These are phyloP conservation scores for Chaetomium sp. DNA, from an alignment of 2,329 filamentous ascomycete species.

Conservation along the genomic window DNA sequence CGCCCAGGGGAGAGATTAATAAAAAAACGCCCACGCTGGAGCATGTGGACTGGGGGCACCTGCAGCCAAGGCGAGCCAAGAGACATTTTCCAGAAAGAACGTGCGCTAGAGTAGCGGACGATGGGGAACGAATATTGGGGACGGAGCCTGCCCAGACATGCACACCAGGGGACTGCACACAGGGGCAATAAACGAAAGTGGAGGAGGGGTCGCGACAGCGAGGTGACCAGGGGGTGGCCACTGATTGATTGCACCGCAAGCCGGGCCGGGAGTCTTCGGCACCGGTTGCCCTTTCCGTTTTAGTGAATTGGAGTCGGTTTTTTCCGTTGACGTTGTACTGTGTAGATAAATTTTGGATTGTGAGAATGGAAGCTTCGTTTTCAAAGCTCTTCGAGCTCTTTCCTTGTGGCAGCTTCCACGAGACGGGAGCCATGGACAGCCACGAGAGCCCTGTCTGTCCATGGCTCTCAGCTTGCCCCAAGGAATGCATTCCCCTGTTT, in stretches of 20 bases:
- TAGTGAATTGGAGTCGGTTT: conserved; percentile 1
- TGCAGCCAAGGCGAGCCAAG: conserved; percentile 28
- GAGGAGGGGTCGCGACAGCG: conserved; percentile 15
- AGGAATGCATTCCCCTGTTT: not conserved
- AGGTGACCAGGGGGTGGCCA: conserved; percentile 3
- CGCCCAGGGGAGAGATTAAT: conserved; percentile 35
- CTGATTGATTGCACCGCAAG: not conserved
- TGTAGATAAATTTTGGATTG: not conserved
- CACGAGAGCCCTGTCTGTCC: not conserved
- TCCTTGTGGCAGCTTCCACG: not conserved
- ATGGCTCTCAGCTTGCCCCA: not conserved
- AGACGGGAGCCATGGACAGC: too few relatives aligned
- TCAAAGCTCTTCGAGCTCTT: not conserved
- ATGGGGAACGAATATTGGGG: conserved; percentile 15
- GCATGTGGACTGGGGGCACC: conserved; percentile 26
- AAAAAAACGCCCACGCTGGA: conserved; percentile 25
- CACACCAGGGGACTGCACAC: too few relatives aligned
- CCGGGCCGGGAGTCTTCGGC: conserved; percentile 17
- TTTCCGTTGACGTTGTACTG: not conserved
- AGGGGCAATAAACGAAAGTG: conserved; percentile 16
- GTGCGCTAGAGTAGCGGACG: conserved; percentile 12
- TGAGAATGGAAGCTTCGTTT: not conserved
- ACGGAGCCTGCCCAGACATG: conserved; percentile 5
- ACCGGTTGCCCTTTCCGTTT: conserved; percentile 3
- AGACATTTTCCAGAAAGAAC: conserved; percentile 24